phyloP scores from a whole-genome alignment of 345 rosid genomes.

The Orychophragmus violaceus region DNA sequence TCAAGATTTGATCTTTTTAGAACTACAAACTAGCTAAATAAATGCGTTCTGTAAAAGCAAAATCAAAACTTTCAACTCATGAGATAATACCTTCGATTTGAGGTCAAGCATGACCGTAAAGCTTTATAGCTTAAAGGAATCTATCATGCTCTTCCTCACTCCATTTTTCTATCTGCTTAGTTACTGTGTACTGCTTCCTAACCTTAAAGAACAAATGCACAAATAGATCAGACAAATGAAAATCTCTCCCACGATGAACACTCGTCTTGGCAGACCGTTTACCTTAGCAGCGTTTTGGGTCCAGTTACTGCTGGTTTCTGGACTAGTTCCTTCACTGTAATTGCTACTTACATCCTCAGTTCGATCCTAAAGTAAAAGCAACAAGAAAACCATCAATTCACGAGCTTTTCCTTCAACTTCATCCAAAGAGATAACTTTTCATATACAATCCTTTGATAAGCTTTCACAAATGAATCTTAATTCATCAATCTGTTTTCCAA shows the following conservation, averaged over 20 bases:
- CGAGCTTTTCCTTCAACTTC: too few relatives aligned
- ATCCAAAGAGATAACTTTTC: too few relatives aligned
- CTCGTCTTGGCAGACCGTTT: neutral
- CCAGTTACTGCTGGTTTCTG: neutral
- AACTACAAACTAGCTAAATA: neutral
- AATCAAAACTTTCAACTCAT: too few relatives aligned
- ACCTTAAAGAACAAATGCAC: conserved; percentile 31
- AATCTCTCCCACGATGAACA: neutral
- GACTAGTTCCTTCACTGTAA: too few relatives aligned
- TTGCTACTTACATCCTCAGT: conserved; percentile 21
- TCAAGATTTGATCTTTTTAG: conserved; percentile 19
- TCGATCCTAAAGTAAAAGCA: conserved; percentile 20
- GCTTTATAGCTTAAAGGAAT: conserved; percentile 80
- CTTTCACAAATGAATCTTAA: neutral
- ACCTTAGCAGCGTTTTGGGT: conserved; percentile 14
- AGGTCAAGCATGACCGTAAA: conserved; percentile 86
- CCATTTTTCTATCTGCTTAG: conserved; percentile 89
- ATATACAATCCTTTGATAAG: neutral
- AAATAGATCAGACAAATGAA: neutral
- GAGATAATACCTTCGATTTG: conserved; percentile 59
- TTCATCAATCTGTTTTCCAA: neutral
- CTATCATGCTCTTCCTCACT: conserved; percentile 75
- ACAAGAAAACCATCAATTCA: neutral
- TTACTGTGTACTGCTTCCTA: conserved; percentile 75
- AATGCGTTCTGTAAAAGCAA: neutral